Percentiles rank a stretch among this genome's conserved stretches.
These are phyloP conservation scores for Chytriomyces sp. DNA, from an alignment of 192 early-diverging fungal species.

Conservation along the genomic window DNA sequence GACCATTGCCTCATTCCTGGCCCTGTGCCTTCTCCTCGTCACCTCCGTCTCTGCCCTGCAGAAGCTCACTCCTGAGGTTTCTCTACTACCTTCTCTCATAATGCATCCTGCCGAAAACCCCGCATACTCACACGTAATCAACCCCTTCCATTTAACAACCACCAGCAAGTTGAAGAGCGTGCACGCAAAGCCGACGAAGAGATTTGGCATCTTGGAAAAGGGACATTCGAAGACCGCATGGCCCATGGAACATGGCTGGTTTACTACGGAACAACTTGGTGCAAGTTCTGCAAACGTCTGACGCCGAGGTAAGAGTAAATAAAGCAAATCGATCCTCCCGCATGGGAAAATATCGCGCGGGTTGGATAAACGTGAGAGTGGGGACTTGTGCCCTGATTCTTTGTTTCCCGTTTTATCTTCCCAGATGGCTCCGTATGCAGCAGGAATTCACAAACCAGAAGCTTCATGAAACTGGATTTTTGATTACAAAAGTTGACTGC, in stretches of 20 bases:
- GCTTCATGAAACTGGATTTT: slow-evolving; percentile 17
- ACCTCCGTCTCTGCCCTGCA: slow-evolving; percentile 14
- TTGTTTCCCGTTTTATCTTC: neutral
- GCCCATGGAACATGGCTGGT: slow-evolving; percentile 29
- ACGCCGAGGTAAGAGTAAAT: neutral
- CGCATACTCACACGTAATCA: too few species aligned
- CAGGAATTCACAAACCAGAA: slow-evolving; percentile 23
- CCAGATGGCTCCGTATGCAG: slow-evolving; percentile 30
- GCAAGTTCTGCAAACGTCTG: slow-evolving; percentile 1
- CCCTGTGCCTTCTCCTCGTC: slow-evolving; percentile 1
- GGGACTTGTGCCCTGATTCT: neutral
- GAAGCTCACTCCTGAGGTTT: slow-evolving; percentile 24
- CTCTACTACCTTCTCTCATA: neutral
- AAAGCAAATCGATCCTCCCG: neutral
- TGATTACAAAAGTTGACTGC: slow-evolving; percentile 36
- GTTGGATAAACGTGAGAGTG: neutral
- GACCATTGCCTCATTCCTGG: neutral
- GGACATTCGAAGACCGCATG: slow-evolving; percentile 25
- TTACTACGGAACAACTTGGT: slow-evolving; percentile 31
- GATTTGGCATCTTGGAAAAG: slow-evolving; percentile 33
- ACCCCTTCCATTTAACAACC: neutral
- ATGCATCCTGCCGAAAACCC: neutral
- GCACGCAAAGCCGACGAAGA: slow-evolving; percentile 23
- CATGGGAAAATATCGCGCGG: neutral
- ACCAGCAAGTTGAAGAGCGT: slow-evolving; percentile 26